Conservation (phyloP, 2,329 filamentous ascomycete genomes). For the Daldinia sp. region DNA sequence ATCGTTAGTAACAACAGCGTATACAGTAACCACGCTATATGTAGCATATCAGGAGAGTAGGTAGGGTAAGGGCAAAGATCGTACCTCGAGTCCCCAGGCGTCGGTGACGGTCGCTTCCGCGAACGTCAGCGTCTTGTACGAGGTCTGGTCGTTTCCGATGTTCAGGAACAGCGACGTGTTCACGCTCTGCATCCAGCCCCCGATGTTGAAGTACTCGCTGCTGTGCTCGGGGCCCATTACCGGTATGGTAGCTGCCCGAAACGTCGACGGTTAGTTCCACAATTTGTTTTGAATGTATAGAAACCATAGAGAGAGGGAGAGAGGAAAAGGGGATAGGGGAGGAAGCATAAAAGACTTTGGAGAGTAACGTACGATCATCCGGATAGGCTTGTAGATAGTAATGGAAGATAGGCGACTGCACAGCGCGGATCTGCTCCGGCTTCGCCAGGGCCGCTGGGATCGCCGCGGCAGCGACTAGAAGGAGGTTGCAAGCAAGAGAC, state of each 20-base stretch:
- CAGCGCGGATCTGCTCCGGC: conserved; percentile 63
- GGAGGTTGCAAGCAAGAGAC: conserved; percentile 22
- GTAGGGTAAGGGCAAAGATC: no score
- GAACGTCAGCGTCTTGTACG: conserved; percentile 65
- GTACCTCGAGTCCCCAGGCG: conserved; percentile 62
- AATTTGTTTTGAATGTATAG: neutral
- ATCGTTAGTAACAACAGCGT: neutral
- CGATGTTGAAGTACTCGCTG: conserved; percentile 64
- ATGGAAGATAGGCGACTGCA: conserved; percentile 64
- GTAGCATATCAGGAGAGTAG: no score
- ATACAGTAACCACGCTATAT: no score
- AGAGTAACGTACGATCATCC: conserved; percentile 53
- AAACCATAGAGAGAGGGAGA: neutral
- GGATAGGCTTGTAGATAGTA: conserved; percentile 63
- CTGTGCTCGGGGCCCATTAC: conserved; percentile 65
- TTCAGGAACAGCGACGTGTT: conserved; percentile 63
- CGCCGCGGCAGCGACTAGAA: conserved; percentile 29
- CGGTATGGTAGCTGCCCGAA: conserved; percentile 54
- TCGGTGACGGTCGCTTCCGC: conserved; percentile 56
- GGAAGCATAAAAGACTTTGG: neutral
- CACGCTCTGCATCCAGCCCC: conserved; percentile 61
- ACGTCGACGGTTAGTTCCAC: neutral
- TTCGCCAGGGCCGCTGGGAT: conserved; percentile 52
- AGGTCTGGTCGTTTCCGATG: conserved; percentile 59
- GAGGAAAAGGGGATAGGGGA: neutral